phyloP scores from a whole-genome alignment of 2,329 filamentous ascomycete genomes.

The Colletotrichum liriopes region DNA sequence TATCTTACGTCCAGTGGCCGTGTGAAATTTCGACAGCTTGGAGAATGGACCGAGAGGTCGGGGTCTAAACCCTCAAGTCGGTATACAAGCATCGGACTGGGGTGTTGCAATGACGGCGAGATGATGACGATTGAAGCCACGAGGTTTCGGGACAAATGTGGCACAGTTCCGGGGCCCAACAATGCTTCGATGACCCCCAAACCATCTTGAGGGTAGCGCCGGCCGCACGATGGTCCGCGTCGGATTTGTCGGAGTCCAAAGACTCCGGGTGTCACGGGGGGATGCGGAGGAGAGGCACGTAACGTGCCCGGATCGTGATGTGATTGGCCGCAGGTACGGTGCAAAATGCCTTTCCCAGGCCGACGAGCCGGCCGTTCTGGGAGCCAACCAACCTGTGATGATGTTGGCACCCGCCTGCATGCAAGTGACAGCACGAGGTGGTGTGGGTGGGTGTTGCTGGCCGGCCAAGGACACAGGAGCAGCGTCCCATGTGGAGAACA shows the following conservation, averaged over 20 bases:
- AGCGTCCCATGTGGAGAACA: constrained; percentile 7
- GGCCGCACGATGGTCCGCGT: constrained; percentile 15
- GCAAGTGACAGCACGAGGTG: constrained; percentile 21
- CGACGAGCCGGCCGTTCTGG: constrained; percentile 7
- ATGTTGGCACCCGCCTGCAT: constrained; percentile 19
- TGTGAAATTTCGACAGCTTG: background rate
- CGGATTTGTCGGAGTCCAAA: constrained; percentile 24
- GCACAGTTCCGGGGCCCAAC: background rate
- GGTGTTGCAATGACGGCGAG: no score
- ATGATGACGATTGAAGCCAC: background rate
- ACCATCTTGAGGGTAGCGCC: background rate
- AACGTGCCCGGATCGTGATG: constrained; percentile 1
- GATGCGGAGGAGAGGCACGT: constrained; percentile 29
- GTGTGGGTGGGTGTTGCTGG: constrained; percentile 17
- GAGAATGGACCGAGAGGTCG: background rate
- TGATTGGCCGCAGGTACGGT: constrained; percentile 30
- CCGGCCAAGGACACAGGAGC: constrained; percentile 6
- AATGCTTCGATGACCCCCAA: background rate
- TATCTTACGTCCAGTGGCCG: background rate
- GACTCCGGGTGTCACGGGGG: constrained; percentile 19
- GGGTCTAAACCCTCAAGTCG: background rate
- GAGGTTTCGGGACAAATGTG: background rate
- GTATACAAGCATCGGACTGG: background rate
- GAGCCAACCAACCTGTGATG: background rate
- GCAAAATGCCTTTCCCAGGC: background rate